Evolutionary conservation across 2,329 filamentous ascomycete genomes (phyloP).

Genomic region (Amylocarpus encephaloides): DNA sequence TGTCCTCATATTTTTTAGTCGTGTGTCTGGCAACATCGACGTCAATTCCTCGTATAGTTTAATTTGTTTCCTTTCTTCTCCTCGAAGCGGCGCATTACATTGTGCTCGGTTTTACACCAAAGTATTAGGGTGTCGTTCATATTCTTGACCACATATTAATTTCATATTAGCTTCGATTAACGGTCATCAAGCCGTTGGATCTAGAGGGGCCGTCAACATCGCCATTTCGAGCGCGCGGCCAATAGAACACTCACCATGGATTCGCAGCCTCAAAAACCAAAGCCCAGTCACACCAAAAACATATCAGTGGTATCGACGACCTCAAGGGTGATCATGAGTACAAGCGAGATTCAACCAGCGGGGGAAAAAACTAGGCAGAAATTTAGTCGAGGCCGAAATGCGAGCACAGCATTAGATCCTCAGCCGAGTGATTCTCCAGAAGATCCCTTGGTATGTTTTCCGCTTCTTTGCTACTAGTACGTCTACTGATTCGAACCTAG

Average conservation of each 20-base stretch:
- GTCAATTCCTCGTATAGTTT: not conserved
- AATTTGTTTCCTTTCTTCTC: not conserved
- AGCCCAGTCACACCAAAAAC: conserved; percentile 3
- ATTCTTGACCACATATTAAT: not conserved
- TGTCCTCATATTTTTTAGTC: conserved; percentile 1
- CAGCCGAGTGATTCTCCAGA: conserved; percentile 49
- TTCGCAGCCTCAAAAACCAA: conserved; percentile 2
- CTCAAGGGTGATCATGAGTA: conserved; percentile 1
- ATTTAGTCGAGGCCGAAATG: conserved; percentile 4
- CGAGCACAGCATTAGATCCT: conserved; percentile 33
- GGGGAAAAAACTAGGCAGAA: not conserved
- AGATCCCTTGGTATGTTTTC: conserved; percentile 45
- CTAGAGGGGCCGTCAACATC: not conserved
- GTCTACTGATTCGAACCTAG: conserved; percentile 29
- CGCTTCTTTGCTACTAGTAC: not conserved
- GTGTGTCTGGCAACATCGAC: not conserved
- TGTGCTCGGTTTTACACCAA: conserved; percentile 7
- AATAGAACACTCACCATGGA: not conserved
- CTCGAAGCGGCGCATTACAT: not conserved
- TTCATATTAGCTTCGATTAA: not conserved
- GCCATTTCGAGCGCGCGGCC: not conserved
- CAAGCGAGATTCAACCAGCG: not conserved
- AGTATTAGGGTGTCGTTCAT: not conserved
- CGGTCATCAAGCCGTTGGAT: not conserved
- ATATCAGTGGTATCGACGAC: conserved; percentile 6